phyloP scores from a whole-genome alignment of 2,329 filamentous ascomycete species.

The Colletotrichum liriopes region DNA sequence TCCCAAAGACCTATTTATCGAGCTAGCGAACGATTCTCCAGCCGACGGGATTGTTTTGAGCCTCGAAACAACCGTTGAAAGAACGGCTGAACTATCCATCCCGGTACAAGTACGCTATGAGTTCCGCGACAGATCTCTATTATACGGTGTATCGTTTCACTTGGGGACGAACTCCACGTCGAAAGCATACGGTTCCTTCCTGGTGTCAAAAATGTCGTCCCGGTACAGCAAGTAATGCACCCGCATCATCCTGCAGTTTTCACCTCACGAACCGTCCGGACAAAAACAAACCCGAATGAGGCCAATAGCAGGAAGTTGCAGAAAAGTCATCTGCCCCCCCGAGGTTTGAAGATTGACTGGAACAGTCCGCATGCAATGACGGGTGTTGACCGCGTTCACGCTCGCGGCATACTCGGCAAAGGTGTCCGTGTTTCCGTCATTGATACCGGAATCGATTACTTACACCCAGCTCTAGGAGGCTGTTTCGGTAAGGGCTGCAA shows the following conservation, averaged over 20 bases:
- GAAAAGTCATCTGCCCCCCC: not conserved
- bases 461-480: constrained; percentile 26
- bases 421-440: constrained; percentile 35
- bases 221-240: constrained; percentile 14
- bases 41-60: not conserved
- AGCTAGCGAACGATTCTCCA: not conserved
- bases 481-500: constrained; percentile 41
- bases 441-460: constrained; percentile 35
- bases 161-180: constrained; percentile 5
- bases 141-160: constrained; percentile 26
- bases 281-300: no score
- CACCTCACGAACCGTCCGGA: not conserved
- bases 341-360: constrained; percentile 1
- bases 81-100: constrained; percentile 10
- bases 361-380: constrained; percentile 37
- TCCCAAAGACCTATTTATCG: constrained; percentile 31
- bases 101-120: constrained; percentile 24
- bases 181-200: constrained; percentile 16
- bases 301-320: not conserved
- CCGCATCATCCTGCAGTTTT: not conserved
- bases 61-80: not conserved
- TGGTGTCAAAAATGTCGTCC: constrained; percentile 14
- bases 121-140: constrained; percentile 19
- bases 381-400: constrained; percentile 29
- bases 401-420: constrained; percentile 20